Evolutionary conservation across 78 protist genomes (phyloP).

Genomic region (Planoprotostelium fungivorum): DNA sequence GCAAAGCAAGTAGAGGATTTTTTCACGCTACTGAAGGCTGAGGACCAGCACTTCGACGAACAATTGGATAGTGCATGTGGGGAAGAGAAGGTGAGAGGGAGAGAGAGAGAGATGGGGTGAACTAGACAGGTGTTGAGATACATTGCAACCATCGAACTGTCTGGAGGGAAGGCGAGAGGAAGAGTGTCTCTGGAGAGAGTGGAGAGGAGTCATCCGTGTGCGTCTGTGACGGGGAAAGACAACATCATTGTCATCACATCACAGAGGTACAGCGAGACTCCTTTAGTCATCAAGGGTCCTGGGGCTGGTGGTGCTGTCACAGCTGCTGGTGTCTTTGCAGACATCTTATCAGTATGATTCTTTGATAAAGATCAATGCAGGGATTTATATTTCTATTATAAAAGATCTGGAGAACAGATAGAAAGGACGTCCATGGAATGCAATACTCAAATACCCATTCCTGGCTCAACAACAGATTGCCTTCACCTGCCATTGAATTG

Average conservation of each 20-base stretch:
- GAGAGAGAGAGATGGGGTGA: neutral
- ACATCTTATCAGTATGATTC: conserved; percentile 19
- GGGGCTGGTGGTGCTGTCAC: conserved; percentile 79
- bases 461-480: no score
- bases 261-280: conserved; percentile 28
- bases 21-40: neutral
- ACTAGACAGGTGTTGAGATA: conserved; percentile 8
- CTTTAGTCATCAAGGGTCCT: conserved; percentile 69
- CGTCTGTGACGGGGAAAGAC: conserved; percentile 30
- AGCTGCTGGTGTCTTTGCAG: conserved; percentile 64
- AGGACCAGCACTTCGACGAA: neutral
- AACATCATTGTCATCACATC: conserved; percentile 52
- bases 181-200: conserved; percentile 12
- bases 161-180: neutral
- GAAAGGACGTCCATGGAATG: no score
- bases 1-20: neutral
- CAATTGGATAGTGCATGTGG: neutral
- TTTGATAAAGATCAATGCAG: no score
- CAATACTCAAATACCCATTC: no score
- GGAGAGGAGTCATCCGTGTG: conserved; percentile 30
- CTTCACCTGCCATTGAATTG: no score
- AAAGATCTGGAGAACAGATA: no score
- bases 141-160: conserved; percentile 13
- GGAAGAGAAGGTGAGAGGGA: neutral
- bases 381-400: no score